Conservation (phyloP, 2,329 filamentous ascomycete genomes). For the Magnaporthiopsis poae region DNA sequence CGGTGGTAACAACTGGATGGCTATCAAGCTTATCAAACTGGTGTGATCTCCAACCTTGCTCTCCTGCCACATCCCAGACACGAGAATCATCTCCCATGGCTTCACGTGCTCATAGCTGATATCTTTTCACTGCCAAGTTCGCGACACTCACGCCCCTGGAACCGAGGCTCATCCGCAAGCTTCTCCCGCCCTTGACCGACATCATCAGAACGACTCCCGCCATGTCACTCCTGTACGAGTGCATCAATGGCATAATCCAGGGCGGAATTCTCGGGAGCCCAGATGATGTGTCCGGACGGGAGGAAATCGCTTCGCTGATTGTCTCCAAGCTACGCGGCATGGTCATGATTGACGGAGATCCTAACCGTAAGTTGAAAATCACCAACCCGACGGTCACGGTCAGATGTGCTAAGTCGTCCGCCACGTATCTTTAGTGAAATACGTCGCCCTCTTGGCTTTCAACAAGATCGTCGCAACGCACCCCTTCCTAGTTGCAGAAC, state of each 20-base stretch:
- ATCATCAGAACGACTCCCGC: constrained; percentile 90
- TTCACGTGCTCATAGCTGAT: neutral
- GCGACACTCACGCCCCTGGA: constrained; percentile 87
- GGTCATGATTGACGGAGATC: constrained; percentile 85
- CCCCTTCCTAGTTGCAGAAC: constrained; percentile 75
- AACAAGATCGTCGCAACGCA: constrained; percentile 89
- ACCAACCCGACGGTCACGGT: neutral
- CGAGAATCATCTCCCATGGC: neutral
- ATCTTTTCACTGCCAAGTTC: constrained; percentile 53
- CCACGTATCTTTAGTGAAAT: constrained; percentile 65
- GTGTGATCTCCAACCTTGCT: constrained; percentile 31
- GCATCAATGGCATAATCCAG: constrained; percentile 96
- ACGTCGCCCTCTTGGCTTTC: constrained; percentile 87
- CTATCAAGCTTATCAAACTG: constrained; percentile 96
- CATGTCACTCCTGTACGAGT: constrained; percentile 97
- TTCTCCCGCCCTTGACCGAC: constrained; percentile 80
- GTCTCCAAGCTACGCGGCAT: constrained; percentile 88
- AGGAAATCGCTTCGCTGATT: constrained; percentile 85
- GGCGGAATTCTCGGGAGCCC: constrained; percentile 82
- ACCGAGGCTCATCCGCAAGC: constrained; percentile 79
- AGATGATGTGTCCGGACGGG: constrained; percentile 69
- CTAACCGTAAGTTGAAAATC: constrained; percentile 59
- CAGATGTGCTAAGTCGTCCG: constrained; percentile 2
- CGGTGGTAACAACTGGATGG: constrained; percentile 98
- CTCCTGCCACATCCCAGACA: neutral